Evolutionary conservation across 495 filamentous ascomycete genomes (phyloP).

Genomic region (Podospora appendiculata): DNA sequence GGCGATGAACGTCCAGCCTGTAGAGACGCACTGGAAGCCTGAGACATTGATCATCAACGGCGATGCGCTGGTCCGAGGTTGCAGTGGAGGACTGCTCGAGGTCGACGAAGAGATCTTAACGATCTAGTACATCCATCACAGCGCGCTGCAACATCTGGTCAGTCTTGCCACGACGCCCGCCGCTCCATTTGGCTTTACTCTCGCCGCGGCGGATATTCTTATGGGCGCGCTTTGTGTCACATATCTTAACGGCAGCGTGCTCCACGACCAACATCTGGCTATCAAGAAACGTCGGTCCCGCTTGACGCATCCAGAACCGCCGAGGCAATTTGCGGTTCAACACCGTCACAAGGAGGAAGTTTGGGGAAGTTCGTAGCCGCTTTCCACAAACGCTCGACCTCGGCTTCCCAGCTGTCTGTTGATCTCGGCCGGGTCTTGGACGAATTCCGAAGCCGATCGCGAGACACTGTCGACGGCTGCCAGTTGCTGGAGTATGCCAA

Average conservation of each 20-base stretch:
- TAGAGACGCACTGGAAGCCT: fast-evolving
- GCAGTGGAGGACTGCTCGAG: not conserved
- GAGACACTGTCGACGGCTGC: not conserved
- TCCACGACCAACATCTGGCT: not conserved
- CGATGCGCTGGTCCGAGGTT: not conserved
- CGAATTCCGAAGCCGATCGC: not conserved
- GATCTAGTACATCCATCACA: conserved; percentile 2
- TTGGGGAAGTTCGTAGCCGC: too few species aligned
- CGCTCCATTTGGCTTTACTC: not conserved
- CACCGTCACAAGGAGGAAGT: too few species aligned
- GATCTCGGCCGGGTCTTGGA: not conserved
- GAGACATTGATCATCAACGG: not conserved
- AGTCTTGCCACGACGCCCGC: not conserved
- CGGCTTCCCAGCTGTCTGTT: not conserved
- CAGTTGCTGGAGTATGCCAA: not conserved
- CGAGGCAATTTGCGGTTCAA: too few species aligned
- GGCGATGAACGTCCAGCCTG: conserved; percentile 1
- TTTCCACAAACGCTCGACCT: too few species aligned
- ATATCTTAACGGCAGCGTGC: not conserved
- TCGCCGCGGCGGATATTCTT: not conserved
- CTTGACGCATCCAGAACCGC: too few species aligned
- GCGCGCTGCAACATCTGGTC: not conserved
- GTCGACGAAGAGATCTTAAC: not conserved
- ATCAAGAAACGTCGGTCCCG: not conserved
- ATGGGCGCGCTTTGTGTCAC: not conserved